Conservation (phyloP, 345 rosid genomes). For the Acer yangbiense region DNA sequence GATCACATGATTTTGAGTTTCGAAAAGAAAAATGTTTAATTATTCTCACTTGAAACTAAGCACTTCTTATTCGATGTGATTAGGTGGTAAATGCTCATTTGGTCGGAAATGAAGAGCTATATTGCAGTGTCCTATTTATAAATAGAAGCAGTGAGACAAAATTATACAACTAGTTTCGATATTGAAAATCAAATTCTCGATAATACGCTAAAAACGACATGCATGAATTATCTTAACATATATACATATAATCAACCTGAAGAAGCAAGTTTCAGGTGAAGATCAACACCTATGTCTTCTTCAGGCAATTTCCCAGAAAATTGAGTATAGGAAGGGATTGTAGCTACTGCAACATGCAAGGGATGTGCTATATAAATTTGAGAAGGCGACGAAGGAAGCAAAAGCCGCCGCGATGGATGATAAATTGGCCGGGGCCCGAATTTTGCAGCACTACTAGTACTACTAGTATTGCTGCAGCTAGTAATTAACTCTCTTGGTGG, state of each 20-base stretch:
- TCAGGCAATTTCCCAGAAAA: slow-evolving; percentile 32
- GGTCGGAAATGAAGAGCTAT: no score
- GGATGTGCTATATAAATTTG: slow-evolving; percentile 33
- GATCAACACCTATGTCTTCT: slow-evolving; percentile 40
- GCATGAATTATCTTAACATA: neutral
- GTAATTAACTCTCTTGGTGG: slow-evolving; percentile 19
- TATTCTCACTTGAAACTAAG: neutral
- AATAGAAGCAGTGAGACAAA: neutral
- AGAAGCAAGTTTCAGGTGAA: slow-evolving; percentile 51
- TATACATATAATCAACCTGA: slow-evolving; percentile 22
- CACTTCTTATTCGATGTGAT: no score
- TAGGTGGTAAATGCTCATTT: no score
- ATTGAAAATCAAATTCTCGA: slow-evolving; percentile 1
- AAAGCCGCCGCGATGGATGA: slow-evolving; percentile 21
- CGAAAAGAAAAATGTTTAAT: neutral
- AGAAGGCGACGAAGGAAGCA: slow-evolving; percentile 25
- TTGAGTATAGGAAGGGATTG: slow-evolving; percentile 13
- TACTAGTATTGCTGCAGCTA: neutral
- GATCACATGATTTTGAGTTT: neutral
- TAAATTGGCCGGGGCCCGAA: slow-evolving; percentile 13
- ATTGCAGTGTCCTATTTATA: no score
- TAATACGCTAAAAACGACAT: neutral
- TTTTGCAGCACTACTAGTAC: slow-evolving; percentile 13
- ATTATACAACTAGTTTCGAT: neutral
- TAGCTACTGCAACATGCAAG: slow-evolving; percentile 21